phyloP scores from a whole-genome alignment of 129 eudicot genomes.

The Glebionis coronaria region DNA sequence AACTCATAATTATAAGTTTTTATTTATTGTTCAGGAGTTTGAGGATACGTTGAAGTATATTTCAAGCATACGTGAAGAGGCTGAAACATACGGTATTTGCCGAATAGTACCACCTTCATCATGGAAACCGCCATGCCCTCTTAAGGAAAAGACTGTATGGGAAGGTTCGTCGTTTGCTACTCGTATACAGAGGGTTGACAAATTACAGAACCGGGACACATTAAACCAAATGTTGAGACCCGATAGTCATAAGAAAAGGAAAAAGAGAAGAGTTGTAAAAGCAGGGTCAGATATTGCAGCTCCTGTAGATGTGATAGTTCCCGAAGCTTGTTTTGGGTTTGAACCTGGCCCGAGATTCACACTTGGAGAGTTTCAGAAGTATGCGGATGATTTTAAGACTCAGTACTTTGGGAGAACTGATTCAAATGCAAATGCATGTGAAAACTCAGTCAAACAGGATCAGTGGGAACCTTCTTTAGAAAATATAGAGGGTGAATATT shows the following conservation, averaged over 20 bases:
- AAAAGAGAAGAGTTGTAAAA: constrained; percentile 71
- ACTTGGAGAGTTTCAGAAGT: constrained; percentile 70
- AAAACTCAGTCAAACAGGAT: constrained; percentile 27
- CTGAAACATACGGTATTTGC: constrained; percentile 87
- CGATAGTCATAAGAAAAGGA: constrained; percentile 58
- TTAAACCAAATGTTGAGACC: constrained; percentile 44
- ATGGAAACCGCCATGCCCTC: constrained; percentile 93
- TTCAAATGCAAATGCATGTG: constrained; percentile 27
- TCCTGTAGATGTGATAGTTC: constrained; percentile 36
- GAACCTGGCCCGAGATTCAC: constrained; percentile 97
- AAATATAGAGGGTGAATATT: constrained; percentile 94
- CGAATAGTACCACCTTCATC: constrained; percentile 97
- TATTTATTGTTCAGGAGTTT: constrained; percentile 57
- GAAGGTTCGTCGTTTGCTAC: constrained; percentile 68
- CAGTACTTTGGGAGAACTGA: constrained; percentile 59
- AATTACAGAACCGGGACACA: constrained; percentile 80
- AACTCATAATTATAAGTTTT: background rate
- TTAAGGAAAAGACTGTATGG: constrained; percentile 62
- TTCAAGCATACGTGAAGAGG: constrained; percentile 67
- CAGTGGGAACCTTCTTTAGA: constrained; percentile 69
- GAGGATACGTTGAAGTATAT: constrained; percentile 79
- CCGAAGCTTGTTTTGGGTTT: constrained; percentile 71
- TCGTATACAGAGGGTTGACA: constrained; percentile 88
- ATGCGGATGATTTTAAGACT: constrained; percentile 77
- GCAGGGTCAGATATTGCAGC: constrained; percentile 40